Evolutionary conservation across 2,329 filamentous ascomycete species (phyloP).

Genomic region (Tolypocladium ovalisporum): DNA sequence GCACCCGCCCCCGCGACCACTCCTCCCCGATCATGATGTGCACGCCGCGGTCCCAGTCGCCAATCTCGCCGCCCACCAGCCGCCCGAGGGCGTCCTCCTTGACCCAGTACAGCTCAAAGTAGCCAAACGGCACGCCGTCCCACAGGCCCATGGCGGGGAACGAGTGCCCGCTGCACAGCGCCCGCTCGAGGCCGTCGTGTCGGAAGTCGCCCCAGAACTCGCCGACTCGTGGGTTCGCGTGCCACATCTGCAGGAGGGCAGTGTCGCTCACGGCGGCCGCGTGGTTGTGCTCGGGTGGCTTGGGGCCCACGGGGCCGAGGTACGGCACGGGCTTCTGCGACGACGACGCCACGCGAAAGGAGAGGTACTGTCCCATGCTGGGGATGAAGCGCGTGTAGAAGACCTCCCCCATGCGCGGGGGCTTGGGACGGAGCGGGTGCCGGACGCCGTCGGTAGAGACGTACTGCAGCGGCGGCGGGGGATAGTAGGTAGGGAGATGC

Average conservation of each 20-base stretch:
- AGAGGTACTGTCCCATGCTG: conserved; percentile 72
- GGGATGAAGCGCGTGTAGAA: conserved; percentile 86
- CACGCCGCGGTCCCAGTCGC: conserved; percentile 78
- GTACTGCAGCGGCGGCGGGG: conserved; percentile 73
- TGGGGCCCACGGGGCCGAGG: conserved; percentile 43
- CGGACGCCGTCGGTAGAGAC: conserved; percentile 66
- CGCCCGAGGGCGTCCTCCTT: conserved; percentile 77
- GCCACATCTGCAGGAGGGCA: conserved; percentile 68
- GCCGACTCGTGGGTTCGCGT: conserved; percentile 73
- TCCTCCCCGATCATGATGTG: conserved; percentile 88
- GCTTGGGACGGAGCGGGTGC: conserved; percentile 80
- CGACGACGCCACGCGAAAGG: conserved; percentile 73
- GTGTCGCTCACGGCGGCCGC: conserved; percentile 38
- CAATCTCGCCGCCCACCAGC: conserved; percentile 52
- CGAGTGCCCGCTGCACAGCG: conserved; percentile 58
- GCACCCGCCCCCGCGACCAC: conserved; percentile 76
- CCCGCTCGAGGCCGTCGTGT: conserved; percentile 54
- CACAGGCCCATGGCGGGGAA: conserved; percentile 90
- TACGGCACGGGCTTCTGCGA: conserved; percentile 53
- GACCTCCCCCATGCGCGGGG: conserved; percentile 78
- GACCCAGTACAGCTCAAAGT: conserved; percentile 97
- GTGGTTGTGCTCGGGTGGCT: conserved; percentile 26
- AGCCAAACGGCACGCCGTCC: conserved; percentile 92
- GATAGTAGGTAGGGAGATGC: conserved; percentile 84
- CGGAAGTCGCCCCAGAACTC: conserved; percentile 71